Evolutionary conservation across 495 filamentous ascomycete genomes (phyloP).

Genomic region (Clavariopsis aquatica): DNA sequence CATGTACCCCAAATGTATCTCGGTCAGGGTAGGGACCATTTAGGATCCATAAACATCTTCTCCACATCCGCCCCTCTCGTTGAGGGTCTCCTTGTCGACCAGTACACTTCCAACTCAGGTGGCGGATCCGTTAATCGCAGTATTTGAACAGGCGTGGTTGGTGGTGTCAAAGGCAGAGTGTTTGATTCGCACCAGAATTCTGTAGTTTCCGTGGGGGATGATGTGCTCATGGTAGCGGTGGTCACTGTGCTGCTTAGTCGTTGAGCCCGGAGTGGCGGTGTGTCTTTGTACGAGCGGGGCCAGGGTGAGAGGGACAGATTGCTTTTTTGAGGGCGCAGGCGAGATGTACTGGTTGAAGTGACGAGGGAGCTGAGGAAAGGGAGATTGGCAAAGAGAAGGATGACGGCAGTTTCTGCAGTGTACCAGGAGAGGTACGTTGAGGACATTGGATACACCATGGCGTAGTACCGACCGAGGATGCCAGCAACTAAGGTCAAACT

Average conservation of each 20-base stretch:
- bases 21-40: not conserved
- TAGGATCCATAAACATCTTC: not conserved
- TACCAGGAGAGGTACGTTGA: conserved; percentile 67
- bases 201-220: not conserved
- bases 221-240: conserved; percentile 2
- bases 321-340: not conserved
- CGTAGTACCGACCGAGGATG: conserved; percentile 65
- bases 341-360: conserved; percentile 33
- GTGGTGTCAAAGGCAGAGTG: not conserved
- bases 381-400: conserved; percentile 64
- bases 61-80: conserved; percentile 12
- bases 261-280: not conserved
- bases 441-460: conserved; percentile 56
- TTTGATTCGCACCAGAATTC: conserved; percentile 5
- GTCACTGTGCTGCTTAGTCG: conserved; percentile 3
- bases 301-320: conserved; percentile 11
- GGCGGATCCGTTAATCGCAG: conserved; percentile 17
- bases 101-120: conserved; percentile 13
- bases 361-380: conserved; percentile 63
- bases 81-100: not conserved
- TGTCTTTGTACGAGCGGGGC: conserved; percentile 13
- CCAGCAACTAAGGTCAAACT: conserved; percentile 59
- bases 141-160: conserved; percentile 3
- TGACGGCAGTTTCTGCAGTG: conserved; percentile 61
- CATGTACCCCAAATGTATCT: not conserved